Evolutionary conservation across 768 basidiomycete species (phyloP).

Genomic region (Tephrocybe sp.): DNA sequence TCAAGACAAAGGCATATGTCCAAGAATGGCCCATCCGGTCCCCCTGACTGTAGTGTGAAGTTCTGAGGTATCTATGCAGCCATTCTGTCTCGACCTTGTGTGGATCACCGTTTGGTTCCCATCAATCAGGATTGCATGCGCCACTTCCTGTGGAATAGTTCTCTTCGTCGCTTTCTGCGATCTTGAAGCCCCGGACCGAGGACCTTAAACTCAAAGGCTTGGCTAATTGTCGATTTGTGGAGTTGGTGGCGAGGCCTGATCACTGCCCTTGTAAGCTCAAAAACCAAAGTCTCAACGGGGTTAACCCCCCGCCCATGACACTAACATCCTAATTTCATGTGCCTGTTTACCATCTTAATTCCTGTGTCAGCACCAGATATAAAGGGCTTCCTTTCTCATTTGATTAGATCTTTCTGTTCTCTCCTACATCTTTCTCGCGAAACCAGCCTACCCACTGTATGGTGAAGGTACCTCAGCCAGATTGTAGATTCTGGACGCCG

Average conservation of each 20-base stretch:
- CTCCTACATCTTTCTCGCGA: background rate
- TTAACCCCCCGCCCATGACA: constrained; percentile 8
- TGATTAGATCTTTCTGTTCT: constrained; percentile 10
- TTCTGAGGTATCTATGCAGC: background rate
- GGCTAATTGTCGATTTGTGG: background rate
- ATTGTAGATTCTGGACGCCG: too few species aligned
- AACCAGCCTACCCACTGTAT: background rate
- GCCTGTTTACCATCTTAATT: constrained; percentile 12
- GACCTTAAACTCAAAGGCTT: background rate
- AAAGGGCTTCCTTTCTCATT: constrained; percentile 4
- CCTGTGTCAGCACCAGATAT: constrained; percentile 9
- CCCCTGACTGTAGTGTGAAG: background rate
- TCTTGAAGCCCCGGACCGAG: background rate
- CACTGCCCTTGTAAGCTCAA: background rate
- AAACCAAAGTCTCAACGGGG: constrained; percentile 5
- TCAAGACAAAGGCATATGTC: too few species aligned
- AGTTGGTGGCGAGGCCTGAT: background rate
- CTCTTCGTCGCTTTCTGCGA: background rate
- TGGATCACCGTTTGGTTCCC: too few species aligned
- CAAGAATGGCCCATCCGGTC: too few species aligned
- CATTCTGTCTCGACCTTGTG: background rate
- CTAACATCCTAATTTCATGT: constrained; percentile 13
- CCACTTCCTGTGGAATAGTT: background rate
- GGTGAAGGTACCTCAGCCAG: background rate
- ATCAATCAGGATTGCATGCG: background rate